Base-by-base conservation (phyloP, 805 yeast species). In the Wickerhamiella alocasiicola region DNA sequence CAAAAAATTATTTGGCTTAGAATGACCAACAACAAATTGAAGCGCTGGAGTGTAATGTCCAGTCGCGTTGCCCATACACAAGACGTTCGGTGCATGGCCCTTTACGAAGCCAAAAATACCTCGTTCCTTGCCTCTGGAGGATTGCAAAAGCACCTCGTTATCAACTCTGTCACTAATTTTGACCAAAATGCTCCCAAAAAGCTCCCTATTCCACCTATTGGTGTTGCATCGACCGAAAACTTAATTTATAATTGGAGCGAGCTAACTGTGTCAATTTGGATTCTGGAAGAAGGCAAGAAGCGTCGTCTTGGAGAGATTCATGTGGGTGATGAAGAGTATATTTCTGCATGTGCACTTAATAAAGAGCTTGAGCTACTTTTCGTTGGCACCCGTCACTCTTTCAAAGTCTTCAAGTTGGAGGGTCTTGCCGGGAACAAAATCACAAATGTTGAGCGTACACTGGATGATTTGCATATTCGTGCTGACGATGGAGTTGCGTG, bases 251-350 rank as follows among this genome's bases (percentile, higher is more conserved):
- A 79, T 70, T 88, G 93, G 91, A 79, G 76, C 51, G 93, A 81
- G 49, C 85, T 81, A 55, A 66, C 71, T 3, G 71, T 88, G 31
- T 84, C 84, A 55, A 66, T 91, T 9, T 91, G 97, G 97, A 64
- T 61, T 46, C 53, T 83, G 15, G 54, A 53, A 12, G 56, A 50
- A 15, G 19, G 30, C 15, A 60, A 59, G 34, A 74, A 70, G 53
- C 72, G 70, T 44, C 58, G 85, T 44, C 75, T 81, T 2, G 67
- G 81, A 40, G 81, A 81, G 59, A 13, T 46, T 6, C 31, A 45
- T 82, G 51, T 63, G 71, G 2, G 61, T 79, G 35, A 91, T 47
- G 94, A 81, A 24, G 95, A 84, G 47, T 81, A 81, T 59, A 78
- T 91, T 37, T 64, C 84, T 1, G 62, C 70, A 26, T 83, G 80